Evolutionary conservation across 176 grass and related monocot species (phyloP), one percentile per base, ranked within the genome.

Genomic region (Thalia dealbata): DNA sequence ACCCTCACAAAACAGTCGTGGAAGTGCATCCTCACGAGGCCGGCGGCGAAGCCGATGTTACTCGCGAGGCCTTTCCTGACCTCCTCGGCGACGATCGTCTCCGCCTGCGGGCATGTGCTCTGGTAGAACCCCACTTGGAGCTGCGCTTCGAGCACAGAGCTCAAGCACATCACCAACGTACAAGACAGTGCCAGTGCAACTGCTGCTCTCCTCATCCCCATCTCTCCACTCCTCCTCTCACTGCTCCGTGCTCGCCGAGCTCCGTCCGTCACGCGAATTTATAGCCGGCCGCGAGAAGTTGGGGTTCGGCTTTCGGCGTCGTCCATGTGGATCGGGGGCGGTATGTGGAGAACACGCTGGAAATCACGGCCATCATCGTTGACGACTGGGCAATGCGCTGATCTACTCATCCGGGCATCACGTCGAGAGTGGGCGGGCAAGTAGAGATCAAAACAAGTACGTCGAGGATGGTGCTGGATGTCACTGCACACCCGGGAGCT

Each of bases 1-100:
- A 96, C 91, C 25, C 79, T 87, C 59, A 89, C 92, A 54, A 96
- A 96, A 74, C 88, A 91, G 73, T 96, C 91, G n/a, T 96, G 91
- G 70, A 96, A 96, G 69, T 88, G 88, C 58, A 91, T 6, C 65
- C 92, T 84, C 64, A 96, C 75, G 13, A 91, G 24, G 12, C 85
- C 91, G 9, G 85, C 85, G 4, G 80, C 81, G 12, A 91, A 45
- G 42, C 91, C 88, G n/a, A 51, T 16, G 56, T 88, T 65, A 61
- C 43, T 46, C 7, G 27, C 18, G 0, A 86, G 50, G 6, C 50
- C 84, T 27, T 70, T 81, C 13, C 10, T 38, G 14, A 81, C 79
- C 78, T 81, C 79, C 16, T 78, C 54, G 14, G 30, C 23, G 25
- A 89, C 80, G 30, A 89, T 72, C 3, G 21, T 15, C 73, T 89